Evolutionary conservation across 768 basidiomycete genomes (phyloP).

Genomic region (Trametes sanguinea): DNA sequence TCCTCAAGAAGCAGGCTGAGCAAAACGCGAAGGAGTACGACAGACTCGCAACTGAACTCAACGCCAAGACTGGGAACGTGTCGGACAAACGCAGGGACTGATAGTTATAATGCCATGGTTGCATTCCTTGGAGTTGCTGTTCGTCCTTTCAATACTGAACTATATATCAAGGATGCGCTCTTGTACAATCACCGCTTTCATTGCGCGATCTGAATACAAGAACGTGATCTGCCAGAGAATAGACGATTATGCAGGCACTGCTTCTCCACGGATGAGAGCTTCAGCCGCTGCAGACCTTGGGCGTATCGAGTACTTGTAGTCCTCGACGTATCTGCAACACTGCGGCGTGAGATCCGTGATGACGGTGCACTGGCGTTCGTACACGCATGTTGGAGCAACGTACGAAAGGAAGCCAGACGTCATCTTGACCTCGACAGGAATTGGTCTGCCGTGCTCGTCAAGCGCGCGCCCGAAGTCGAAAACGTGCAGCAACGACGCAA

Average conservation of each 20-base stretch:
- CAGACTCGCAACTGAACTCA: conserved; percentile 77
- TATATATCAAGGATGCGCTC: too few species aligned
- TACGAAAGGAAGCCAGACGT: conserved; percentile 17
- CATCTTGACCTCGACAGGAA: neutral
- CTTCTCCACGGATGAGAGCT: neutral
- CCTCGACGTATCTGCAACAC: neutral
- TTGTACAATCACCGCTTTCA: too few species aligned
- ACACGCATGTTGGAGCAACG: neutral
- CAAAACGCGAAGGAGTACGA: conserved; percentile 83
- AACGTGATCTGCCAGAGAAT: neutral
- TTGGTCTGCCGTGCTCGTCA: conserved; percentile 12
- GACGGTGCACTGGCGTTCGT: neutral
- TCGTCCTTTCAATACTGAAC: neutral
- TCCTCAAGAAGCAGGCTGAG: conserved; percentile 77
- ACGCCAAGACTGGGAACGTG: conserved; percentile 61
- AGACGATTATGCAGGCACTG: neutral
- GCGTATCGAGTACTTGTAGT: neutral
- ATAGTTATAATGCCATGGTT: neutral
- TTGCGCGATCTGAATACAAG: neutral
- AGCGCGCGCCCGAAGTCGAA: conserved; percentile 15
- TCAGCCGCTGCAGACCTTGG: neutral
- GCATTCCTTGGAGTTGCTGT: neutral
- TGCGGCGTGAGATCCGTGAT: too few species aligned
- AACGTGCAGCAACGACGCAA: conserved; percentile 16
- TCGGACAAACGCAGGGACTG: conserved; percentile 71